A percentile compares a stretch with the other conserved stretches of the same genome.
Conservation (phyloP, 2,329 filamentous ascomycete genomes). For the Catunica adiposa region DNA sequence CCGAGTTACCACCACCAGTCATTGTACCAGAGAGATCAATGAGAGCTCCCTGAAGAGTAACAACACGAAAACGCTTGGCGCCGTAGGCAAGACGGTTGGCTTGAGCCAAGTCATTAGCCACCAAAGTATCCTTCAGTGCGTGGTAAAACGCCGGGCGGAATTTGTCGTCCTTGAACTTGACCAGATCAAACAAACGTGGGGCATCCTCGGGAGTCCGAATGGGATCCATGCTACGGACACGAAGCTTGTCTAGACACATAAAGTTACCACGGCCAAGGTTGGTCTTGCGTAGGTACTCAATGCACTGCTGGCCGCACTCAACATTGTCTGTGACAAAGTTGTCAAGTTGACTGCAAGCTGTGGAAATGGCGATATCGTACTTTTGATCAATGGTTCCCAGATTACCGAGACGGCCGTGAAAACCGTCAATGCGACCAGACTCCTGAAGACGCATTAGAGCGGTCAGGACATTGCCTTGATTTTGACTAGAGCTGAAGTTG, state of each 20-base stretch:
- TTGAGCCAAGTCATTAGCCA: conserved; percentile 83
- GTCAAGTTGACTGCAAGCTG: conserved; percentile 77
- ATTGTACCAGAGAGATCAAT: conserved; percentile 98
- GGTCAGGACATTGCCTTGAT: conserved; percentile 78
- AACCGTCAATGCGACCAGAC: conserved; percentile 90
- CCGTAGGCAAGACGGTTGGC: conserved; percentile 96
- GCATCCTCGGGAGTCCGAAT: conserved; percentile 86
- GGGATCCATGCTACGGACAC: conserved; percentile 56
- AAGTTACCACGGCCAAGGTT: conserved; percentile 94
- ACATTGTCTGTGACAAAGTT: conserved; percentile 96
- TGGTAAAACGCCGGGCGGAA: conserved; percentile 90
- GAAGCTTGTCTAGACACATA: conserved; percentile 80
- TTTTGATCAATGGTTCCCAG: conserved; percentile 83
- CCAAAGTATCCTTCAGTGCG: conserved; percentile 84
- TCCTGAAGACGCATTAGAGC: conserved; percentile 90
- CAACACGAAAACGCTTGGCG: conserved; percentile 83
- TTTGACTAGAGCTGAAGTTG: conserved; percentile 77
- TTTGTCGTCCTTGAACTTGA: conserved; percentile 72
- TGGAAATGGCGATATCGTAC: conserved; percentile 97
- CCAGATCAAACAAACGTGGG: conserved; percentile 80
- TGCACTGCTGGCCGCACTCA: conserved; percentile 92
- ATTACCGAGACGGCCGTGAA: conserved; percentile 88
- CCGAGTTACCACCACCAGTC: conserved; percentile 86
- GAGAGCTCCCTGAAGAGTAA: conserved; percentile 84
- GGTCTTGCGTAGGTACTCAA: conserved; percentile 93